phyloP scores from a whole-genome alignment of 2,329 filamentous ascomycete species.

The Fusarium sp. region DNA sequence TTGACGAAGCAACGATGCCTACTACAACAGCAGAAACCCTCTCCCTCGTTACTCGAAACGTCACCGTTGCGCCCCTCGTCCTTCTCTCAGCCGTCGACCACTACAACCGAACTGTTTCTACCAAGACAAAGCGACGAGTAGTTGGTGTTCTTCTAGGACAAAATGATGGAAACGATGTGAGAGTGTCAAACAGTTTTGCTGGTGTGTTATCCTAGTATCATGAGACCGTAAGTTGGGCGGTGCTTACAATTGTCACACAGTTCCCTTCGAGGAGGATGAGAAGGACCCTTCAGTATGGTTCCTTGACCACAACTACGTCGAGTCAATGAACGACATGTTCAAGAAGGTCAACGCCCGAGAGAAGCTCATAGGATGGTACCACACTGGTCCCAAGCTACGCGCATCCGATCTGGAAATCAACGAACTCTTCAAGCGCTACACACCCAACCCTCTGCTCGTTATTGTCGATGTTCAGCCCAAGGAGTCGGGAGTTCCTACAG shows the following conservation, averaged over 20 bases:
- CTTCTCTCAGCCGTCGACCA: constrained; percentile 98
- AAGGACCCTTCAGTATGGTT: constrained; percentile 99
- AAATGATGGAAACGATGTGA: constrained; percentile 94
- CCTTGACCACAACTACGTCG: constrained; percentile 98
- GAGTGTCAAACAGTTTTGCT: constrained; percentile 98
- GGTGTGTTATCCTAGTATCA: constrained; percentile 62
- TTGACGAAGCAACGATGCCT: constrained; percentile 73
- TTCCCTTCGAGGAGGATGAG: constrained; percentile 98
- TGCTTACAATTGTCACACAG: constrained; percentile 57
- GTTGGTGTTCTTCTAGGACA: constrained; percentile 95
- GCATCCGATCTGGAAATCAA: constrained; percentile 99
- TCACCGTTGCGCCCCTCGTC: constrained; percentile 96
- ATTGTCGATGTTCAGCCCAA: constrained; percentile 99
- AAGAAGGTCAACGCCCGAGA: constrained; percentile 99
- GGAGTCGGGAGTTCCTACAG: constrained; percentile 95
- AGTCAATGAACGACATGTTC: constrained; percentile 99
- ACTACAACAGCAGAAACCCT: constrained; percentile 96
- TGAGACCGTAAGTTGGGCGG: constrained; percentile 1
- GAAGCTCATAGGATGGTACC: constrained; percentile 99
- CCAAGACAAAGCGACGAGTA: constrained; percentile 85
- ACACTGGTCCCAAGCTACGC: constrained; percentile 95
- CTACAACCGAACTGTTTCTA: constrained; percentile 91
- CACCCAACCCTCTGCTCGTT: constrained; percentile 92
- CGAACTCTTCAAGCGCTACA: constrained; percentile 99
- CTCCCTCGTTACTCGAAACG: constrained; percentile 91